Evolutionary conservation across 176 grass and related monocot genomes (phyloP).

Genomic region (Dendrocalamus sinicus): DNA sequence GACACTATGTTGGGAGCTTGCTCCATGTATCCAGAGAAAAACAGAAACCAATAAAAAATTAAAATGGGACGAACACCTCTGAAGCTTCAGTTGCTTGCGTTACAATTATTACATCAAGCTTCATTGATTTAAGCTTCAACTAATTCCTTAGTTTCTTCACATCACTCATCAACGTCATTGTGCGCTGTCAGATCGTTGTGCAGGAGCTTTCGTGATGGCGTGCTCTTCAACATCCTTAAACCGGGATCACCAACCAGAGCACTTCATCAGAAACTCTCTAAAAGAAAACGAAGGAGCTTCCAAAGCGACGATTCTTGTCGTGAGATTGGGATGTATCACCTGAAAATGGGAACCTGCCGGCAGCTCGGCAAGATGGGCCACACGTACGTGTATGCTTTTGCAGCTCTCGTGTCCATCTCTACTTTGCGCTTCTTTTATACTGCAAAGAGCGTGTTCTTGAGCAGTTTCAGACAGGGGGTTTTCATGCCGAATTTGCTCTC

Average conservation of each 20-base stretch:
- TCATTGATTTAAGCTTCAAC: slow-evolving; percentile 27
- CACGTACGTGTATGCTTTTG: slow-evolving; percentile 33
- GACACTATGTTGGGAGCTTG: slow-evolving; percentile 30
- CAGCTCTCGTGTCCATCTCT: slow-evolving; percentile 42
- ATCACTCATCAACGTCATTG: slow-evolving; percentile 15
- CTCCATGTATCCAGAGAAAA: slow-evolving; percentile 9
- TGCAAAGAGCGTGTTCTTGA: slow-evolving; percentile 6
- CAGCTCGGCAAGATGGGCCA: slow-evolving; percentile 38
- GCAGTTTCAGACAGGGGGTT: slow-evolving; percentile 5
- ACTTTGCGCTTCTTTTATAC: slow-evolving; percentile 1
- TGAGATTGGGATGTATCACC: slow-evolving; percentile 47
- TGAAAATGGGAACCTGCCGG: slow-evolving; percentile 33
- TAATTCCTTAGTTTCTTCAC: background rate
- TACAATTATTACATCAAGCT: slow-evolving; percentile 26
- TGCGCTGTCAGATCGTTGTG: slow-evolving; percentile 29
- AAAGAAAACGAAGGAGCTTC: slow-evolving; percentile 31
- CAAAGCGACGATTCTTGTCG: slow-evolving; percentile 42
- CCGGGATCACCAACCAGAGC: slow-evolving; percentile 46
- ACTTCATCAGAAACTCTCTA: slow-evolving; percentile 33
- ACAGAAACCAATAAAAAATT: background rate
- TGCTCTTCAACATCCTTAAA: slow-evolving; percentile 38
- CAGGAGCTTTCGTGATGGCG: slow-evolving; percentile 40
- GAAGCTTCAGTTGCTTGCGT: slow-evolving; percentile 6
- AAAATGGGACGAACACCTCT: background rate
- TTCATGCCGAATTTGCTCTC: slow-evolving; percentile 5